Evolutionary conservation across 2,329 filamentous ascomycete species (phyloP).

Genomic region (Apiospora marii): DNA sequence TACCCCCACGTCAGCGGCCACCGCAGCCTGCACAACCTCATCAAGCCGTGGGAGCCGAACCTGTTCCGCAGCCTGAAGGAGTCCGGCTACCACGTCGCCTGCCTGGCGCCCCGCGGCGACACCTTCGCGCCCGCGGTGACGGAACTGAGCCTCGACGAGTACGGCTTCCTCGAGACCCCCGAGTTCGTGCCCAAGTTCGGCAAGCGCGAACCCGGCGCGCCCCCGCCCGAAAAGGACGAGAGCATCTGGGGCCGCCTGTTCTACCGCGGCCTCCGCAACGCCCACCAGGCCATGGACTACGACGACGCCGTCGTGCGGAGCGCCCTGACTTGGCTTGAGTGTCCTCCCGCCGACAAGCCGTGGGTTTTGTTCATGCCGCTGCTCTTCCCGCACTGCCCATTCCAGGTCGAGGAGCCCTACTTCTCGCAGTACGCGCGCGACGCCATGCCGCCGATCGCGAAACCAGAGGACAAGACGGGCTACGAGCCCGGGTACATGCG

Average conservation of each 20-base stretch:
- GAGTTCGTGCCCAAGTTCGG: constrained; percentile 44
- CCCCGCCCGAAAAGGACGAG: constrained; percentile 37
- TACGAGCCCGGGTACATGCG: constrained; percentile 53
- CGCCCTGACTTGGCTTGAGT: constrained; percentile 52
- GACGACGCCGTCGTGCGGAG: constrained; percentile 52
- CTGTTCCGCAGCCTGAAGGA: constrained; percentile 53
- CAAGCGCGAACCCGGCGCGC: constrained; percentile 21
- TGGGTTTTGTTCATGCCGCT: constrained; percentile 54
- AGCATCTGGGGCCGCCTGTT: constrained; percentile 49
- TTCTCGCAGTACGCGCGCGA: constrained; percentile 54
- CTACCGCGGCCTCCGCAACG: constrained; percentile 50
- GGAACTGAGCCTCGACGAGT: constrained; percentile 53
- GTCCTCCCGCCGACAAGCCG: constrained; percentile 48
- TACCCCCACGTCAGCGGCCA: constrained; percentile 56
- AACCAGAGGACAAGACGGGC: constrained; percentile 44
- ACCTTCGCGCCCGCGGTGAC: constrained; percentile 52
- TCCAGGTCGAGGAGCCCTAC: constrained; percentile 56
- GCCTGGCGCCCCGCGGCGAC: constrained; percentile 51
- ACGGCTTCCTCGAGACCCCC: constrained; percentile 51
- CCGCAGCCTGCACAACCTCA: constrained; percentile 53
- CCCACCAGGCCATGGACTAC: constrained; percentile 49
- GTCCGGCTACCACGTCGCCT: constrained; percentile 55
- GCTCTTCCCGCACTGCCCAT: constrained; percentile 55
- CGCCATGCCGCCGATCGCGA: constrained; percentile 32
- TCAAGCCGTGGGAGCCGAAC: constrained; percentile 58